Evolutionary conservation across 768 basidiomycete genomes (phyloP), one percentile per base, ranked within the genome.

Genomic region (Collybia mongolica): DNA sequence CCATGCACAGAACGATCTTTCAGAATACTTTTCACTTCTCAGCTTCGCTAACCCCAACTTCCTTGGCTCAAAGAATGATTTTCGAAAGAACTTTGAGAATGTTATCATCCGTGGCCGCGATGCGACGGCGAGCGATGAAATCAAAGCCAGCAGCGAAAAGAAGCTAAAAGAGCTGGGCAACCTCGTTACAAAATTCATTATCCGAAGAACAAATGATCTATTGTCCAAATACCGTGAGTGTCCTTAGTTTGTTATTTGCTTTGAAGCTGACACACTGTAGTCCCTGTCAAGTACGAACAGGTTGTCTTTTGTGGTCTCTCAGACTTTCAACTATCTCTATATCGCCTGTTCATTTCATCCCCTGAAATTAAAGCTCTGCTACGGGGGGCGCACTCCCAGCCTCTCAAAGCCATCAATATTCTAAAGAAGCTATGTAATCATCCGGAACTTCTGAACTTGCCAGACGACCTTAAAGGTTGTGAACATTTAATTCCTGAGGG

Each of bases 241-340:
- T 9, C 17, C 14, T 45, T 20, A 8, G 23, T 35, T 20, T 47
- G 41, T 39, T n/a, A 22, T 48, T 17, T 11, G 32, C 15, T 23
- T 39, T 14, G 39, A 57, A 51, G 41, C 35, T 49, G 29, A 54
- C 23, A 48, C 6, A 9, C 42, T 45, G 1, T 60, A 98, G 96
- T 99, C 23, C 97, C 97, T 7, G 93, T 99, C 71, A 99, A 99
- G 67, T 98, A 98, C 71, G 97, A 98, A 65, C 93, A 98, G 52
- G 90, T 98, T 53, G 94, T 98, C 0, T 98, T 97, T 69, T 98
- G 94, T 65, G 78, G 82, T 37, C 79, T 90, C 3, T 93, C 91
- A 2, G 75, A 86, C 14, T 84, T 97, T 58, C 94, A 98, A 59
- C 70, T 91, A 12, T 73, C 89, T 6, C 73, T 98, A 2, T 98